Percentiles rank a stretch among this genome's conserved stretches.
Evolutionary conservation across 306 rosid genomes (phyloP).

Genomic region (Cucumis melo): DNA sequence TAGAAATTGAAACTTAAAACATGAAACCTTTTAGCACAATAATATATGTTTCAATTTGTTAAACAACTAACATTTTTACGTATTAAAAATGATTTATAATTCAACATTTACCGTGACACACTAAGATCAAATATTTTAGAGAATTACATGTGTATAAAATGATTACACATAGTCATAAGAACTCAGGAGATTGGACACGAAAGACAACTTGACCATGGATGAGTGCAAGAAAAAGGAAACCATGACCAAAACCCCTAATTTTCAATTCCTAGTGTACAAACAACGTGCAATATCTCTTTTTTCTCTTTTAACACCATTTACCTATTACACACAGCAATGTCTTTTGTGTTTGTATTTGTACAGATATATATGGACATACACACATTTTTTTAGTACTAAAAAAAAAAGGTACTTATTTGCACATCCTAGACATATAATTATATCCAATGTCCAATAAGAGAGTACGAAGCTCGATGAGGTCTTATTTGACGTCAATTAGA

Average conservation of each 20-base stretch:
- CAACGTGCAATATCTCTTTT: not conserved
- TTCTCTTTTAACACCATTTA: not conserved
- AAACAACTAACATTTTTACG: too few relatives aligned
- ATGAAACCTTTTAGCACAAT: too few relatives aligned
- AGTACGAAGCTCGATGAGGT: not conserved
- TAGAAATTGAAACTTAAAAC: too few relatives aligned
- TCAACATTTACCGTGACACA: too few relatives aligned
- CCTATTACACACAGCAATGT: not conserved
- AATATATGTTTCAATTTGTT: too few relatives aligned
- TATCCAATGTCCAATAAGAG: not conserved
- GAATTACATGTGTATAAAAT: not conserved
- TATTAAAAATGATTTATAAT: too few relatives aligned
- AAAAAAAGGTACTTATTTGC: not conserved
- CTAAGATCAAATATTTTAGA: not conserved
- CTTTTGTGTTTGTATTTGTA: not conserved
- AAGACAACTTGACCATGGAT: not conserved
- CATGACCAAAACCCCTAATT: not conserved
- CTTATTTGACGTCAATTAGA: too few relatives aligned
- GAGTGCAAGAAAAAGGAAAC: not conserved
- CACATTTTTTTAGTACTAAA: too few relatives aligned
- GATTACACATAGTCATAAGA: not conserved
- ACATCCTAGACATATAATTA: not conserved
- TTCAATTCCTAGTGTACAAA: not conserved
- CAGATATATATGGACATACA: too few relatives aligned
- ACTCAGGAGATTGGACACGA: not conserved